Evolutionary conservation across 2,329 filamentous ascomycete genomes (phyloP).

Genomic region (Fusarium subtropicale): DNA sequence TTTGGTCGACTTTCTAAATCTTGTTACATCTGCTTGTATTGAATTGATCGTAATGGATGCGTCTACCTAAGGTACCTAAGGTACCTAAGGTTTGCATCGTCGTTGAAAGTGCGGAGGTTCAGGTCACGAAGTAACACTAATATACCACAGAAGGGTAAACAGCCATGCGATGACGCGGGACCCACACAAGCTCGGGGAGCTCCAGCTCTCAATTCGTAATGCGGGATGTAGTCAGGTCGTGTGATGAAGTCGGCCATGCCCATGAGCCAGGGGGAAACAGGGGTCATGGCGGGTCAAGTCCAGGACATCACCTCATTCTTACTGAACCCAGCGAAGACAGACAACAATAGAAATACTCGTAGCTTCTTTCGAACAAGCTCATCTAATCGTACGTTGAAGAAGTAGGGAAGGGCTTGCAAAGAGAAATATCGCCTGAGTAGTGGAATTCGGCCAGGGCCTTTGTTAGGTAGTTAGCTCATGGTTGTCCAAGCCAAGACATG

Average conservation of each 20-base stretch:
- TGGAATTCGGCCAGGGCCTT: conserved; percentile 2
- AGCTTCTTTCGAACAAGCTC: background rate
- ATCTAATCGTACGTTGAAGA: background rate
- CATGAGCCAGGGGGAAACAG: conserved; percentile 30
- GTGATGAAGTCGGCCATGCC: conserved; percentile 25
- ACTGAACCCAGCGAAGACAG: background rate
- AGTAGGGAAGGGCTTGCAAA: background rate
- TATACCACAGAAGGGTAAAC: conserved; percentile 23
- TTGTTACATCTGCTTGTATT: background rate
- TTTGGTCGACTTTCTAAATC: conserved; percentile 31
- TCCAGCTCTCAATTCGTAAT: conserved; percentile 45
- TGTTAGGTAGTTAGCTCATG: conserved; percentile 14
- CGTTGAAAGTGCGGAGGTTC: conserved; percentile 45
- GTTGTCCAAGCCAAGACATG: background rate
- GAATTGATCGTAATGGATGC: background rate
- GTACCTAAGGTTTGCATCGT: conserved; percentile 9
- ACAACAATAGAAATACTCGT: conserved; percentile 12
- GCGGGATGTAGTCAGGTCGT: conserved; percentile 37
- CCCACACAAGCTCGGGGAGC: conserved; percentile 49
- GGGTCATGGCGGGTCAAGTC: conserved; percentile 16
- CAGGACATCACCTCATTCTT: conserved; percentile 27
- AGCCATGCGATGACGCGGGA: conserved; percentile 24
- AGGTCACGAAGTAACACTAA: conserved; percentile 32
- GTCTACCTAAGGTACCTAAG: background rate
- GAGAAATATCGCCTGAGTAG: background rate